phyloP scores from a whole-genome alignment of 768 basidiomycete genomes.

The Panellus pusillus region DNA sequence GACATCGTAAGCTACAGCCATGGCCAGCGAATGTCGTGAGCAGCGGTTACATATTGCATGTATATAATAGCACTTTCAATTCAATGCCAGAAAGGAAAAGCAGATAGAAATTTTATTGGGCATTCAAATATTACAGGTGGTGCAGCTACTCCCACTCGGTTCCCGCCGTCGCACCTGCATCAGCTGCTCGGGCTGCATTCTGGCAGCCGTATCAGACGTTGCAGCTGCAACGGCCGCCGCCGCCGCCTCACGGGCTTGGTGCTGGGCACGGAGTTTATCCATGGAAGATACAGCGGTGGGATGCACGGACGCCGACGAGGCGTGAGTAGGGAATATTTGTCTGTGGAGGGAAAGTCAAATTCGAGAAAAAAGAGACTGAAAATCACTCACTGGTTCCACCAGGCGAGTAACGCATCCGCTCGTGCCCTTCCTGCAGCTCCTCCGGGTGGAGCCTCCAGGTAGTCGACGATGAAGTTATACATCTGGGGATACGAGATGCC shows the following conservation, averaged over 20 bases:
- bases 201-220: not conserved
- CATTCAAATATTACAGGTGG: no score
- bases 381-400: constrained; percentile 2
- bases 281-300: not conserved
- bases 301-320: not conserved
- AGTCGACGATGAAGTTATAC: constrained; percentile 8
- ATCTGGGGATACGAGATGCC: constrained; percentile 4
- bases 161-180: no score
- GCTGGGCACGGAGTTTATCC: not conserved
- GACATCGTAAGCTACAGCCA: no score
- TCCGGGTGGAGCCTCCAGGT: not conserved
- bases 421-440: no score
- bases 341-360: no score
- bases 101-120: no score
- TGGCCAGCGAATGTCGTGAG: no score
- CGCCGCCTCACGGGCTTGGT: not conserved
- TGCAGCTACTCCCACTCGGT: no score
- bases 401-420: not conserved
- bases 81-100: no score
- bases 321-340: not conserved
- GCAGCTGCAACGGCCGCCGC: not conserved
- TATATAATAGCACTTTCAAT: no score
- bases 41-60: no score
- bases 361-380: not conserved
- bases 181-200: no score